Evolutionary conservation across 192 early-diverging fungal species (phyloP).

Genomic region (Martensiomyces pterosporus): DNA sequence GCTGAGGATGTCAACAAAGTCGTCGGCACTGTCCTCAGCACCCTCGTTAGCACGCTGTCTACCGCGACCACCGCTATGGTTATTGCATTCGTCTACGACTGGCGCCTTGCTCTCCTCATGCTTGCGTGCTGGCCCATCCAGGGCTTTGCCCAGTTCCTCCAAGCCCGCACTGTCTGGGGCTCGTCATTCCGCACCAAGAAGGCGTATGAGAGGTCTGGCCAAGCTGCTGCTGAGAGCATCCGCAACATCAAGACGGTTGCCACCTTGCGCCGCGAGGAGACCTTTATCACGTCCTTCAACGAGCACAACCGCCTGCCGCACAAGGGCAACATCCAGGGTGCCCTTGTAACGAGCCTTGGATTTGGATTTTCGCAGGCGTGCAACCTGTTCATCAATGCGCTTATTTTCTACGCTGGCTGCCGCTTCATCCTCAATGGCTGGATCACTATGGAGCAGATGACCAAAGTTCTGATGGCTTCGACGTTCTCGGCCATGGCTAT

Average conservation of each 20-base stretch:
- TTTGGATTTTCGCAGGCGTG: slow-evolving; percentile 56
- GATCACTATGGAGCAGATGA: slow-evolving; percentile 35
- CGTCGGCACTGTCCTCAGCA: slow-evolving; percentile 36
- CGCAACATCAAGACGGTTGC: slow-evolving; percentile 80
- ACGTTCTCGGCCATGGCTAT: slow-evolving; percentile 57
- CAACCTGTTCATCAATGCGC: slow-evolving; percentile 53
- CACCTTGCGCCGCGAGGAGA: slow-evolving; percentile 60
- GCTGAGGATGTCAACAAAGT: slow-evolving; percentile 54
- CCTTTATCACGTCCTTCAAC: slow-evolving; percentile 43
- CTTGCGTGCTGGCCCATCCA: slow-evolving; percentile 68
- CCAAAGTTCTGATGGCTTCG: slow-evolving; percentile 50
- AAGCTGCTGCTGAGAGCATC: slow-evolving; percentile 81
- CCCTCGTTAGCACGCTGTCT: slow-evolving; percentile 20
- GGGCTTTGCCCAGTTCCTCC: slow-evolving; percentile 57
- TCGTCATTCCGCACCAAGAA: slow-evolving; percentile 52
- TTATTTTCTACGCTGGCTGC: slow-evolving; percentile 57
- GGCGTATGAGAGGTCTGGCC: slow-evolving; percentile 62
- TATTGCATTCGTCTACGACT: slow-evolving; percentile 56
- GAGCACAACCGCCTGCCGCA: slow-evolving; percentile 49
- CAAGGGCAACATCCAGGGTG: slow-evolving; percentile 31
- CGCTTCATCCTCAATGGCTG: slow-evolving; percentile 52
- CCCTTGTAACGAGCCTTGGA: slow-evolving; percentile 43
- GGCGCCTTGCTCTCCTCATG: slow-evolving; percentile 62
- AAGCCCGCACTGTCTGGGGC: slow-evolving; percentile 52
- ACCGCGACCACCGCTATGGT: slow-evolving; percentile 27